A percentile compares a stretch with the other conserved stretches of the same genome.
phyloP scores from a whole-genome alignment of 164 flowering plant species.

The Umbellularia californica region DNA sequence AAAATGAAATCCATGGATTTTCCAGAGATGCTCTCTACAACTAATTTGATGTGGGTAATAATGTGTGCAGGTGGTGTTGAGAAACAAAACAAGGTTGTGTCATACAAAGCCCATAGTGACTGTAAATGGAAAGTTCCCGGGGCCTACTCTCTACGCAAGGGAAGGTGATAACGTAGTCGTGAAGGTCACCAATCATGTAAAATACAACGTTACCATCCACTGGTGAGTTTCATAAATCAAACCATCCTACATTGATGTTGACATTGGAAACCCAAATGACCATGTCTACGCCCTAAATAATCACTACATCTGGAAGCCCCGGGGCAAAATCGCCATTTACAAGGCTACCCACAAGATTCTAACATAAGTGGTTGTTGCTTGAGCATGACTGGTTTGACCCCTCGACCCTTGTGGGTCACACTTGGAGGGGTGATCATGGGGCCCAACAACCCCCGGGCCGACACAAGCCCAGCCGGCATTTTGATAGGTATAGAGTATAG shows the following conservation, averaged over 20 bases:
- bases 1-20: too few relatives aligned
- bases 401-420: neutral
- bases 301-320: neutral
- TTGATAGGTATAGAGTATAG: too few relatives aligned
- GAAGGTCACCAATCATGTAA: conserved; percentile 42
- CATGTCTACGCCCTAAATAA: neutral
- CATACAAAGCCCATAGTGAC: conserved; percentile 45
- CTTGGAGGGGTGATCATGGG: too few relatives aligned
- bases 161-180: conserved; percentile 45
- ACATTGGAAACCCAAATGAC: neutral
- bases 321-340: neutral
- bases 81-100: conserved; percentile 33
- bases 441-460: too few relatives aligned
- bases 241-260: neutral
- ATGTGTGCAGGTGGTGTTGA: conserved; percentile 38
- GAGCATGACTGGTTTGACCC: neutral
- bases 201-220: conserved; percentile 40
- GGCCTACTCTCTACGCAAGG: conserved; percentile 48
- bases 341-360: neutral
- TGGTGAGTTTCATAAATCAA: conserved; percentile 24
- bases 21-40: too few relatives aligned
- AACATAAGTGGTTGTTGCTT: neutral
- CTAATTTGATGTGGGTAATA: too few relatives aligned
- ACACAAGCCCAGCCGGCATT: too few relatives aligned
- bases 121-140: conserved; percentile 44